These are phyloP conservation scores for Colletotrichum falcatum DNA, from an alignment of 2,329 filamentous ascomycete species.

Conservation along the genomic window DNA sequence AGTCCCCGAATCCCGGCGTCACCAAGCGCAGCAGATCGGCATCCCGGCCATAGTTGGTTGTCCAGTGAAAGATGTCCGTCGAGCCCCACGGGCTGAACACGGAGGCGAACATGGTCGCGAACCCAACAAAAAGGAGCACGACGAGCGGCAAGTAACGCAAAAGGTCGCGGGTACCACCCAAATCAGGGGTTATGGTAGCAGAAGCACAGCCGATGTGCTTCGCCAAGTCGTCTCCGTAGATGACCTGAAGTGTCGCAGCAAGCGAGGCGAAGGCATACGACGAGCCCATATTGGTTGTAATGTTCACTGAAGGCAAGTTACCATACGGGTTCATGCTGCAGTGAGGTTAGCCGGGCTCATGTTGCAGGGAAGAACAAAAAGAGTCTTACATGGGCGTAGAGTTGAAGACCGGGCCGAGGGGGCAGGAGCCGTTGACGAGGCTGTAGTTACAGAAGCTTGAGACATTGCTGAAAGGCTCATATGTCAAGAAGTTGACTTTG, in stretches of 20 bases:
- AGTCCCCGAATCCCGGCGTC: conserved; percentile 96
- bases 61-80: conserved; percentile 91
- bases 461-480: conserved; percentile 71
- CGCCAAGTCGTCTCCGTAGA: conserved; percentile 75
- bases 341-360: conserved; percentile 11
- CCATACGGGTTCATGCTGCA: conserved; percentile 45
- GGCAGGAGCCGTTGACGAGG: conserved; percentile 74
- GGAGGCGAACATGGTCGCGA: conserved; percentile 85
- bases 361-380: no score
- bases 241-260: conserved; percentile 76
- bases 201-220: conserved; percentile 83
- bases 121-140: conserved; percentile 81
- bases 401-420: conserved; percentile 79
- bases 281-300: conserved; percentile 81
- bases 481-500: conserved; percentile 80
- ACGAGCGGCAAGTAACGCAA: conserved; percentile 82
- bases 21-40: conserved; percentile 91
- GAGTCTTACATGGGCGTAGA: conserved; percentile 53
- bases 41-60: conserved; percentile 96
- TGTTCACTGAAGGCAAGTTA: conserved; percentile 76
- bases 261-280: conserved; percentile 90
- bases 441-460: conserved; percentile 75
- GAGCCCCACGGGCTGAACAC: conserved; percentile 96
- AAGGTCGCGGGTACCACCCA: conserved; percentile 77
- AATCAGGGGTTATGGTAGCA: conserved; percentile 83